Percentiles rank a stretch among this genome's conserved stretches.
These are phyloP conservation scores for Pyricularia sp. DNA, from an alignment of 2,329 filamentous ascomycete species.

Conservation along the genomic window DNA sequence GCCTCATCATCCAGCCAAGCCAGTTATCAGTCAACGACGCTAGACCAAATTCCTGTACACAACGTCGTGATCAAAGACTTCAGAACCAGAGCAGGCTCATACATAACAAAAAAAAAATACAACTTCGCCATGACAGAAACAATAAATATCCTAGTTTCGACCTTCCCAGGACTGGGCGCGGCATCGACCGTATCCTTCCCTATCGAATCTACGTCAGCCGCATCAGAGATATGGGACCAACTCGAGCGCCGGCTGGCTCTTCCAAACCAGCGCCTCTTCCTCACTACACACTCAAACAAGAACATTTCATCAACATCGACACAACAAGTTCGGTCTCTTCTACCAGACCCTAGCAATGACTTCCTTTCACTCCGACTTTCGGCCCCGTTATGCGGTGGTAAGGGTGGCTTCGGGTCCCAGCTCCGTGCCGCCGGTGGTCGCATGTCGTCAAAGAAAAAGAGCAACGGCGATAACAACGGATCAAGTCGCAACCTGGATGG, in stretches of 20 bases:
- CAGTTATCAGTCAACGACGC: neutral
- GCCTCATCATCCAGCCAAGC: neutral
- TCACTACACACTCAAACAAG: slow-evolving; percentile 73
- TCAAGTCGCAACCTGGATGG: slow-evolving; percentile 92
- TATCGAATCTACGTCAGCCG: slow-evolving; percentile 48
- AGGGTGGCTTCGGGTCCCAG: slow-evolving; percentile 95
- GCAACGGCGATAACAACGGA: slow-evolving; percentile 69
- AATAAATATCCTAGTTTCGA: slow-evolving; percentile 73
- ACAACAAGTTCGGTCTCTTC: slow-evolving; percentile 45
- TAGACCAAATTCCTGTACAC: neutral
- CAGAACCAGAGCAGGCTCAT: neutral
- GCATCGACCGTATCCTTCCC: slow-evolving; percentile 75
- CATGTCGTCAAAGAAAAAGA: slow-evolving; percentile 93
- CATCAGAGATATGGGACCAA: slow-evolving; percentile 51
- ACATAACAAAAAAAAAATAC: neutral
- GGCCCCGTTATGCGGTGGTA: slow-evolving; percentile 74
- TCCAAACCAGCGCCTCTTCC: slow-evolving; percentile 49
- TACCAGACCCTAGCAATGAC: slow-evolving; percentile 43
- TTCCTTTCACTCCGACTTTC: slow-evolving; percentile 76
- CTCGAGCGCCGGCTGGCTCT: slow-evolving; percentile 50
- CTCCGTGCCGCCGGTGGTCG: slow-evolving; percentile 91
- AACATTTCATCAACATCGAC: slow-evolving; percentile 44
- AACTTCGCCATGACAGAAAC: neutral
- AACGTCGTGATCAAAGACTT: neutral
- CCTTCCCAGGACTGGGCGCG: slow-evolving; percentile 69